These are phyloP conservation scores for Cryptosporidium viatorum DNA, from an alignment of 169 alveolate species.

Conservation along the genomic window DNA sequence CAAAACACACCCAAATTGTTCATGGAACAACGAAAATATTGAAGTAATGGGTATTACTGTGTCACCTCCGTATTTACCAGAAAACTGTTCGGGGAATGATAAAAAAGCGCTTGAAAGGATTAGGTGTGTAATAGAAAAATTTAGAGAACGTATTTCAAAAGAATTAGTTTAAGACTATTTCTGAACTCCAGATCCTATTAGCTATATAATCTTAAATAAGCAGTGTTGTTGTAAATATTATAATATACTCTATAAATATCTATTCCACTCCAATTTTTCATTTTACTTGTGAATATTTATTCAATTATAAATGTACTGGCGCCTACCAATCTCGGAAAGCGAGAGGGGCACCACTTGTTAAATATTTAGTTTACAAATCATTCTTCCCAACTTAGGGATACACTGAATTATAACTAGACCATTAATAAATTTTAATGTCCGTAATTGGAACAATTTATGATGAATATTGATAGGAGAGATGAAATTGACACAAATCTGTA, in stretches of 20 bases:
- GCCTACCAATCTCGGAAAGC: background rate
- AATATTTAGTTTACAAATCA: background rate
- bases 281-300: too few relatives aligned
- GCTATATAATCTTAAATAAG: too few relatives aligned
- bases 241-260: background rate
- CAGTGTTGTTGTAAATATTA: background rate
- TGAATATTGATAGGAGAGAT: constrained; percentile 61
- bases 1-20: constrained; percentile 68
- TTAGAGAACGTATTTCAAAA: constrained; percentile 44
- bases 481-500: constrained; percentile 94
- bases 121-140: constrained; percentile 47
- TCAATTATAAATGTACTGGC: background rate
- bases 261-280: background rate
- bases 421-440: background rate
- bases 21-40: constrained; percentile 58
- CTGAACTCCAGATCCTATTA: background rate
- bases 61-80: constrained; percentile 74
- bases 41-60: constrained; percentile 72
- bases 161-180: background rate
- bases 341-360: background rate
- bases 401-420: background rate
- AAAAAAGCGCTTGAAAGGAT: constrained; percentile 65
- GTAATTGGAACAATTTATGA: background rate
- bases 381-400: background rate
- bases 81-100: constrained; percentile 53